Evolutionary conservation across 139 green algal genomes (phyloP).

Genomic region (Tetradesmus obliquus): DNA sequence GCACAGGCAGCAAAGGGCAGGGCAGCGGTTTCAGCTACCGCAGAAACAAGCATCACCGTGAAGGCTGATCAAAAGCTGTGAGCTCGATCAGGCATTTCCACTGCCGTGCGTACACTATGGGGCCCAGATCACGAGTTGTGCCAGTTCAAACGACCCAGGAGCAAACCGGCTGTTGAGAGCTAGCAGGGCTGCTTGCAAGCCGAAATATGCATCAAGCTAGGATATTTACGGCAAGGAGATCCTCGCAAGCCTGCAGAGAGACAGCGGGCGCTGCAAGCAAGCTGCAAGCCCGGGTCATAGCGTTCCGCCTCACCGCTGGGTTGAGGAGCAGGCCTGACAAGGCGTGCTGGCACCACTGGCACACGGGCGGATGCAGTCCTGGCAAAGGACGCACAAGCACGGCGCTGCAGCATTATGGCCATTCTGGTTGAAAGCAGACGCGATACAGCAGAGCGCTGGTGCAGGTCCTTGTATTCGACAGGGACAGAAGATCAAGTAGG

Average conservation of each 20-base stretch:
- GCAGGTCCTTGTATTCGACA: not conserved
- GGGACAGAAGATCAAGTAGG: not conserved
- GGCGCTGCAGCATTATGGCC: not conserved
- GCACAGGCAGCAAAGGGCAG: not conserved
- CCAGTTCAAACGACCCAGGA: not conserved
- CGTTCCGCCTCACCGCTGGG: not conserved
- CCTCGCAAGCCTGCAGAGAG: too few relatives aligned
- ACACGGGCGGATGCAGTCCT: not conserved
- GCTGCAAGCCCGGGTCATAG: not conserved
- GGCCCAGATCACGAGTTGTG: not conserved
- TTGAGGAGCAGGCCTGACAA: not conserved
- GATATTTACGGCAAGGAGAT: too few relatives aligned
- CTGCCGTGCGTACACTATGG: not conserved
- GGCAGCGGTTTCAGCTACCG: not conserved
- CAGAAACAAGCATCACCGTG: not conserved
- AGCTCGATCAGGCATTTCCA: not conserved
- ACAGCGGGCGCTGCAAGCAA: not conserved
- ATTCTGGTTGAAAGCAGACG: not conserved
- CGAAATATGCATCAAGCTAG: not conserved
- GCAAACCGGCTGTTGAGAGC: not conserved
- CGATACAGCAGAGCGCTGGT: not conserved
- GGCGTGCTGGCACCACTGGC: not conserved
- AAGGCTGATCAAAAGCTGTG: not conserved
- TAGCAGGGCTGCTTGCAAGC: not conserved
- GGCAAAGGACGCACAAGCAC: not conserved